phyloP scores from a whole-genome alignment of 768 basidiomycete species.

The Crepidotus variabilis region DNA sequence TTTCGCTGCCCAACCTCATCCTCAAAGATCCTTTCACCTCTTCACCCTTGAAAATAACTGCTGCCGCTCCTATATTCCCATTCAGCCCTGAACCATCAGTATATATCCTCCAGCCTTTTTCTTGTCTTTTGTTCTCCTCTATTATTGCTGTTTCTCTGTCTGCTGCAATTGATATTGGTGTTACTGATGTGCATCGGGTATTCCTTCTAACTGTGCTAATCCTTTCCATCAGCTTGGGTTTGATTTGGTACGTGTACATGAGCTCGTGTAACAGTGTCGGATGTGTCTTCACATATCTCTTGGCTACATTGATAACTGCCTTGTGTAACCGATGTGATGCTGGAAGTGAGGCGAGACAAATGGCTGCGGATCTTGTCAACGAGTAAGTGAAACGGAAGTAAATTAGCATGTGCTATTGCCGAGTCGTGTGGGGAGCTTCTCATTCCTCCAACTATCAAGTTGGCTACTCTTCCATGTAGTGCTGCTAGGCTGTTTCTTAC shows the following conservation, averaged over 20 bases:
- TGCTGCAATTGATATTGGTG: background rate
- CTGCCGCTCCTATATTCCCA: background rate
- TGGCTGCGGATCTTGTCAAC: constrained; percentile 7
- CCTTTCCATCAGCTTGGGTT: constrained; percentile 10
- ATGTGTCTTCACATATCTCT: constrained; percentile 8
- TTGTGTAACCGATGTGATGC: constrained; percentile 12
- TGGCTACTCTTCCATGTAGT: constrained; percentile 8
- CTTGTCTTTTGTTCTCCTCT: background rate
- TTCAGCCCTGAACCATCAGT: background rate
- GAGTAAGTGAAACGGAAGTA: constrained; percentile 9
- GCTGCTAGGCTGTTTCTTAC: constrained; percentile 5
- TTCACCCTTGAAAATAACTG: background rate
- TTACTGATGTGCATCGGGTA: background rate
- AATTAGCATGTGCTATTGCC: constrained; percentile 5
- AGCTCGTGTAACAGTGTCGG: constrained; percentile 19
- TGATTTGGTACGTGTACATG: constrained; percentile 5
- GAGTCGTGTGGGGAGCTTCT: constrained; percentile 9
- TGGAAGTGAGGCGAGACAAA: constrained; percentile 15
- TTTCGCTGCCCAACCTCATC: background rate
- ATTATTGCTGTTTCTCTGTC: background rate
- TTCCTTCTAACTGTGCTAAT: background rate
- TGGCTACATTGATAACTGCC: background rate
- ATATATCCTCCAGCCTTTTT: background rate
- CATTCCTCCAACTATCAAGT: constrained; percentile 9
- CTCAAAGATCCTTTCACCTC: background rate